These are phyloP conservation scores for Filobasidium floriforme DNA, from an alignment of 768 basidiomycete genomes.

Conservation along the genomic window DNA sequence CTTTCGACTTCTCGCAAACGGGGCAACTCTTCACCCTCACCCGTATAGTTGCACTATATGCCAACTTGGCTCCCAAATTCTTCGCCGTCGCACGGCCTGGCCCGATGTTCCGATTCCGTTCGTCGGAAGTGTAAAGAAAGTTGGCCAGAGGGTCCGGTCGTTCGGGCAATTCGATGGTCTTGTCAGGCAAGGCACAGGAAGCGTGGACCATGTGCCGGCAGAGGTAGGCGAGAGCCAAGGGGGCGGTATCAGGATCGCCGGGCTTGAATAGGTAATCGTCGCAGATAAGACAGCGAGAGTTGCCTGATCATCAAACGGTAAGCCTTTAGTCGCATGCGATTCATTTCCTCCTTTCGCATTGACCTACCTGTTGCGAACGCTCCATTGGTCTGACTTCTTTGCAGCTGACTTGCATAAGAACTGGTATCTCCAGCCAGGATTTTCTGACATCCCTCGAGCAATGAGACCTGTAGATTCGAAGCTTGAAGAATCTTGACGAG, in stretches of 20 bases:
- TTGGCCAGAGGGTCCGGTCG: slow-evolving; percentile 56
- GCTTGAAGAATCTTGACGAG: slow-evolving; percentile 95
- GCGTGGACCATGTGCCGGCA: slow-evolving; percentile 85
- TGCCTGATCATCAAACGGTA: slow-evolving; percentile 48
- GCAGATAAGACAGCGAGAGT: slow-evolving; percentile 63
- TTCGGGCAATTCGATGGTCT: slow-evolving; percentile 55
- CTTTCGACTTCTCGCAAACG: slow-evolving; percentile 55
- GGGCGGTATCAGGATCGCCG: slow-evolving; percentile 47
- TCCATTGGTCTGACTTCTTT: slow-evolving; percentile 69
- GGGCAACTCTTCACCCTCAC: slow-evolving; percentile 68
- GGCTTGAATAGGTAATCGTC: slow-evolving; percentile 41
- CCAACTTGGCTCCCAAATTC: slow-evolving; percentile 59
- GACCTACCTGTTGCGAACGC: slow-evolving; percentile 68
- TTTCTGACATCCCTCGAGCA: slow-evolving; percentile 83
- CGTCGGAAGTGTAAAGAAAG: slow-evolving; percentile 47
- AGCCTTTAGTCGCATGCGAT: background rate
- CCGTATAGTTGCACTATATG: slow-evolving; percentile 67
- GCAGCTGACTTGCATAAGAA: slow-evolving; percentile 60
- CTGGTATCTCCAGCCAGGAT: slow-evolving; percentile 78
- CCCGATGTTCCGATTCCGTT: slow-evolving; percentile 49
- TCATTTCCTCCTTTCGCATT: background rate
- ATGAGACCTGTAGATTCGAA: slow-evolving; percentile 74
- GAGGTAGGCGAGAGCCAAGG: slow-evolving; percentile 66
- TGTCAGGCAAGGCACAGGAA: slow-evolving; percentile 59
- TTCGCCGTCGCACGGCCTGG: slow-evolving; percentile 19